Conservation (phyloP, 2,329 filamentous ascomycete genomes). For the Talaromyces sp. region DNA sequence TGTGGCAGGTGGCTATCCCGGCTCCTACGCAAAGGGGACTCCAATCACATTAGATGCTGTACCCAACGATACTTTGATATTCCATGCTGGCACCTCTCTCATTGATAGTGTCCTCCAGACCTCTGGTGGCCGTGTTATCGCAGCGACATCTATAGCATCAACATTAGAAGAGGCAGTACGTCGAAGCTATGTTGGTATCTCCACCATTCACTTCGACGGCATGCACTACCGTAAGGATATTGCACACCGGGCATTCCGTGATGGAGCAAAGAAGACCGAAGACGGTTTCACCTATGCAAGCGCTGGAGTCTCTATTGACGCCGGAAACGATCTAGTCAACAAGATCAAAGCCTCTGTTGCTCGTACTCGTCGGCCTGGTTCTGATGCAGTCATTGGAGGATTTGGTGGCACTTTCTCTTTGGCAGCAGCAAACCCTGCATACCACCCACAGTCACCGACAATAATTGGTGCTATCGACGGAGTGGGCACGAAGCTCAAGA, state of each 20-base stretch:
- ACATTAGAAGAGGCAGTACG: constrained; percentile 77
- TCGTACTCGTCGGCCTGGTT: constrained; percentile 76
- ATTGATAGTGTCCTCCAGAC: constrained; percentile 62
- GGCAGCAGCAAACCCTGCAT: constrained; percentile 60
- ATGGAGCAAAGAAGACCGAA: constrained; percentile 18
- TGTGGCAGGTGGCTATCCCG: constrained; percentile 86
- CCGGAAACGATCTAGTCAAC: constrained; percentile 86
- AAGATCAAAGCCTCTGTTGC: constrained; percentile 87
- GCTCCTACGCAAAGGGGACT: constrained; percentile 74
- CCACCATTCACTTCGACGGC: constrained; percentile 72
- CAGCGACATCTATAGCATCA: constrained; percentile 72
- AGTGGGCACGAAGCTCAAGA: constrained; percentile 93
- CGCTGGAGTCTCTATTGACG: constrained; percentile 89
- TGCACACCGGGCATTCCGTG: constrained; percentile 60
- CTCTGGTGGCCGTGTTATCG: constrained; percentile 85
- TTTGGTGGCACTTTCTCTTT: constrained; percentile 88
- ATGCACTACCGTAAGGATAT: constrained; percentile 95
- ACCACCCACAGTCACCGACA: constrained; percentile 68
- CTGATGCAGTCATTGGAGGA: constrained; percentile 89
- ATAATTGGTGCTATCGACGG: constrained; percentile 94
- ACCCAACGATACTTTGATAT: constrained; percentile 63
- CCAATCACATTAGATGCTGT: constrained; percentile 53
- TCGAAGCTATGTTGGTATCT: constrained; percentile 80
- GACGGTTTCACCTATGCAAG: constrained; percentile 76
- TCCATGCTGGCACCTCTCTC: constrained; percentile 84